phyloP scores from a whole-genome alignment of 768 basidiomycete genomes.

The Tricholoma sp. region DNA sequence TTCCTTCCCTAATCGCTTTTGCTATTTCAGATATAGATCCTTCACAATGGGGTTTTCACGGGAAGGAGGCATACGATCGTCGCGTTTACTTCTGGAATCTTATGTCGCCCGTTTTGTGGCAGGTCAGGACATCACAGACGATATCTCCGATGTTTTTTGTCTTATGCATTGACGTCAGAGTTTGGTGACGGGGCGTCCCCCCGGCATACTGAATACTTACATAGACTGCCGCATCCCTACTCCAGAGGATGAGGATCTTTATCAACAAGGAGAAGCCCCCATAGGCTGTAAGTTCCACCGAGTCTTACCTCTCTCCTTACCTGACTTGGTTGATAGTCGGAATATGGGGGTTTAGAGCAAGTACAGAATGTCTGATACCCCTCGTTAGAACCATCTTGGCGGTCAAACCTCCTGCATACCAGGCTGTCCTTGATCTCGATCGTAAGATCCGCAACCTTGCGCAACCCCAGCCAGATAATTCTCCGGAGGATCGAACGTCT shows the following conservation, averaged over 20 bases:
- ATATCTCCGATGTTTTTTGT: neutral
- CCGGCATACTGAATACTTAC: slow-evolving; percentile 34
- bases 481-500: slow-evolving; percentile 26
- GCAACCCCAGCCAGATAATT: slow-evolving; percentile 17
- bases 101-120: slow-evolving; percentile 43
- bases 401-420: slow-evolving; percentile 40
- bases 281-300: slow-evolving; percentile 34
- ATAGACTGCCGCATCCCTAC: slow-evolving; percentile 44
- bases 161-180: slow-evolving; percentile 24
- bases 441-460: slow-evolving; percentile 38
- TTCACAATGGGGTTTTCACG: slow-evolving; percentile 43
- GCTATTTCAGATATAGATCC: slow-evolving; percentile 40
- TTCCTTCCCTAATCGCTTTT: slow-evolving; percentile 1
- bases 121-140: slow-evolving; percentile 26
- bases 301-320: slow-evolving; percentile 1
- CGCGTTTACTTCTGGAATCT: slow-evolving; percentile 55
- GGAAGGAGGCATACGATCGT: slow-evolving; percentile 47
- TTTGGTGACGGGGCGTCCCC: slow-evolving; percentile 44
- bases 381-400: slow-evolving; percentile 36
- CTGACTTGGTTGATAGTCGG: slow-evolving; percentile 30
- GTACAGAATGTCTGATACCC: slow-evolving; percentile 36
- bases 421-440: slow-evolving; percentile 44
- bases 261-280: slow-evolving; percentile 37
- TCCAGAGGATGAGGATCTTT: slow-evolving; percentile 39
- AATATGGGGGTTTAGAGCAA: slow-evolving; percentile 40